These are phyloP conservation scores for Senna siamea DNA, from an alignment of 306 rosid species.

Conservation along the genomic window DNA sequence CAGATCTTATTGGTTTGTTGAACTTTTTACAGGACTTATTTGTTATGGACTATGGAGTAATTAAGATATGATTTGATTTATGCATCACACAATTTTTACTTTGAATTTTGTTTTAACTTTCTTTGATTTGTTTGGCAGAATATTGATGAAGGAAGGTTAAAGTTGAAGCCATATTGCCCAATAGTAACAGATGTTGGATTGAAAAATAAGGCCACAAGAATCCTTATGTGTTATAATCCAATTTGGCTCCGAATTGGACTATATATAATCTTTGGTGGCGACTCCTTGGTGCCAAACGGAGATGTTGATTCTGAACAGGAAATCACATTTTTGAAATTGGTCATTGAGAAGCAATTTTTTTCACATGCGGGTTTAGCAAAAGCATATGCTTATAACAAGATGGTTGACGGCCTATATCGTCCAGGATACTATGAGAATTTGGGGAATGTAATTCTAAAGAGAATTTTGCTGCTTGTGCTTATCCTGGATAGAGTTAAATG, in stretches of 20 bases:
- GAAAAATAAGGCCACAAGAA: conserved; percentile 64
- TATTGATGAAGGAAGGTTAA: conserved; percentile 84
- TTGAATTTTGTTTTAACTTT: conserved; percentile 17
- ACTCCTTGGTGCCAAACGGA: conserved; percentile 65
- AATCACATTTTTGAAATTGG: conserved; percentile 69
- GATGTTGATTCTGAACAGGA: conserved; percentile 63
- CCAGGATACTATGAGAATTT: conserved; percentile 88
- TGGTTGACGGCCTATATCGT: conserved; percentile 89
- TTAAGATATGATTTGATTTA: neutral
- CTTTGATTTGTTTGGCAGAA: conserved; percentile 49
- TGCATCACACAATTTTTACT: neutral
- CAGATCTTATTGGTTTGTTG: neutral
- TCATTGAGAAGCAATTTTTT: conserved; percentile 75
- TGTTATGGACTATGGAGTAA: neutral
- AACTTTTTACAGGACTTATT: neutral
- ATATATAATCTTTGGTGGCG: conserved; percentile 79
- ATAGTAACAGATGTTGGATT: conserved; percentile 81
- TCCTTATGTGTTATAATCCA: conserved; percentile 77
- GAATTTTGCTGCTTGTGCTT: conserved; percentile 77
- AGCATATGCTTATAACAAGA: conserved; percentile 78
- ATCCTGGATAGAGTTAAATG: conserved; percentile 81
- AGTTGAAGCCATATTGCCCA: conserved; percentile 90
- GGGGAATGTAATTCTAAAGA: conserved; percentile 81
- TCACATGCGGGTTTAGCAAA: conserved; percentile 72
- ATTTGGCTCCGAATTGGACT: conserved; percentile 84